These are phyloP conservation scores for Calophaca sinica DNA, from an alignment of 306 rosid species.

Conservation along the genomic window DNA sequence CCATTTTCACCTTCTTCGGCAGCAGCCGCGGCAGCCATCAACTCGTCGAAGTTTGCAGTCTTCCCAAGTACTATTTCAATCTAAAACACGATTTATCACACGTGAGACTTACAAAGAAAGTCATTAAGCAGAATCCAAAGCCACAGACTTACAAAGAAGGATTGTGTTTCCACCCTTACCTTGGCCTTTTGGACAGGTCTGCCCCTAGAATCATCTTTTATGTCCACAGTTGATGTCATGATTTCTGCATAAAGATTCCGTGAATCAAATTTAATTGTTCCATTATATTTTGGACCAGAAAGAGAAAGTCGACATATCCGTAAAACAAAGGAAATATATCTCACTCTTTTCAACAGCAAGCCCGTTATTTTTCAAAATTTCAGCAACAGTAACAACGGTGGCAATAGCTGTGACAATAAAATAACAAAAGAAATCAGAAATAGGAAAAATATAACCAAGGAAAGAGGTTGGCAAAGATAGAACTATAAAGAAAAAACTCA, in stretches of 20 bases:
- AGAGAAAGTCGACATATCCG: background rate
- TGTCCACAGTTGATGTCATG: conserved; percentile 71
- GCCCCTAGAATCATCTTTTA: conserved; percentile 73
- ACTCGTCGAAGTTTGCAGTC: conserved; percentile 77
- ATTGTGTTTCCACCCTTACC: conserved; percentile 49
- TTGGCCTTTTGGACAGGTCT: conserved; percentile 82
- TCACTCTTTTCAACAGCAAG: conserved; percentile 82
- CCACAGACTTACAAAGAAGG: background rate
- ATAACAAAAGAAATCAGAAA: conserved; percentile 29
- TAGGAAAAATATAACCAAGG: background rate
- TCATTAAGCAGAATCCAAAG: conserved; percentile 24
- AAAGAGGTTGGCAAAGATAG: background rate
- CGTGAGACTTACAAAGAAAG: conserved; percentile 9
- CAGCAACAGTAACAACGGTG: conserved; percentile 81
- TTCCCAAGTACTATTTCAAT: conserved; percentile 78
- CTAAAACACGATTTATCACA: conserved; percentile 45
- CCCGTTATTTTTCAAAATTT: conserved; percentile 80
- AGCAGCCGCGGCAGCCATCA: conserved; percentile 70
- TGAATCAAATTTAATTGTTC: conserved; percentile 16
- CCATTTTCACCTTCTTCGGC: conserved; percentile 61
- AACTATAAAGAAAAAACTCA: background rate
- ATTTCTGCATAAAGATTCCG: conserved; percentile 57
- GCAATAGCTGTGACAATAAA: conserved; percentile 69
- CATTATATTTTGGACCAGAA: background rate
- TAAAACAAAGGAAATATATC: background rate